These are phyloP conservation scores for Solanum okadae DNA, from an alignment of 257 asterid genomes.

Conservation along the genomic window DNA sequence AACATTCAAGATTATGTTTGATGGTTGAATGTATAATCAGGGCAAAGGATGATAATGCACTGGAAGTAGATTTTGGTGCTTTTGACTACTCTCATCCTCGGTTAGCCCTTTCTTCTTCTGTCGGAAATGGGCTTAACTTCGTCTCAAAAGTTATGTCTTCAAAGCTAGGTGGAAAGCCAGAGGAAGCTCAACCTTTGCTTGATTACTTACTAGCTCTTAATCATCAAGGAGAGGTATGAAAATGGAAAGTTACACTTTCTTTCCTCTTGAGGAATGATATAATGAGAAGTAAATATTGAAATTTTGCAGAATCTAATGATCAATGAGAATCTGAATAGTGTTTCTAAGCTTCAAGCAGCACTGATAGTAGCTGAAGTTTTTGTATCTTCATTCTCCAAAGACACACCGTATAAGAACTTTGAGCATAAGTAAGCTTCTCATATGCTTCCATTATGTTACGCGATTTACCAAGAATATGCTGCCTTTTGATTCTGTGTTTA, in stretches of 20 bases:
- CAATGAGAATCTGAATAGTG: slow-evolving; percentile 46
- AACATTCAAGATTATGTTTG: background rate
- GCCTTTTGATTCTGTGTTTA: background rate
- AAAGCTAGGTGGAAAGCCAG: slow-evolving; percentile 31
- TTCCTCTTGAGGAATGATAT: background rate
- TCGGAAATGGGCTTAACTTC: slow-evolving; percentile 53
- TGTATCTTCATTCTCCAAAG: slow-evolving; percentile 45
- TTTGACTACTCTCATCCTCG: slow-evolving; percentile 37
- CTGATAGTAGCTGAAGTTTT: slow-evolving; percentile 44
- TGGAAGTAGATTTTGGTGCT: slow-evolving; percentile 72
- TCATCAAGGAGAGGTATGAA: slow-evolving; percentile 58
- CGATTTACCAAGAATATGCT: background rate
- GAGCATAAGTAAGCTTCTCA: slow-evolving; percentile 41
- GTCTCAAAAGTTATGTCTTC: slow-evolving; percentile 59
- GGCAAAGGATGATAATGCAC: slow-evolving; percentile 65
- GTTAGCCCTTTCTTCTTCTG: slow-evolving; percentile 45
- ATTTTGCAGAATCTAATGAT: slow-evolving; percentile 63
- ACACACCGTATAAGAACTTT: slow-evolving; percentile 46
- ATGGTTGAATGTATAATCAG: slow-evolving; percentile 20
- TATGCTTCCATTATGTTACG: background rate
- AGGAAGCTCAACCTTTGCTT: slow-evolving; percentile 47
- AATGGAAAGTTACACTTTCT: background rate
- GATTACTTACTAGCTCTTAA: slow-evolving; percentile 55
- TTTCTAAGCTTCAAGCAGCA: slow-evolving; percentile 48
- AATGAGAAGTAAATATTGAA: background rate